These are phyloP conservation scores for Amesomyces nigricolor DNA, from an alignment of 2,329 filamentous ascomycete genomes.

Conservation along the genomic window DNA sequence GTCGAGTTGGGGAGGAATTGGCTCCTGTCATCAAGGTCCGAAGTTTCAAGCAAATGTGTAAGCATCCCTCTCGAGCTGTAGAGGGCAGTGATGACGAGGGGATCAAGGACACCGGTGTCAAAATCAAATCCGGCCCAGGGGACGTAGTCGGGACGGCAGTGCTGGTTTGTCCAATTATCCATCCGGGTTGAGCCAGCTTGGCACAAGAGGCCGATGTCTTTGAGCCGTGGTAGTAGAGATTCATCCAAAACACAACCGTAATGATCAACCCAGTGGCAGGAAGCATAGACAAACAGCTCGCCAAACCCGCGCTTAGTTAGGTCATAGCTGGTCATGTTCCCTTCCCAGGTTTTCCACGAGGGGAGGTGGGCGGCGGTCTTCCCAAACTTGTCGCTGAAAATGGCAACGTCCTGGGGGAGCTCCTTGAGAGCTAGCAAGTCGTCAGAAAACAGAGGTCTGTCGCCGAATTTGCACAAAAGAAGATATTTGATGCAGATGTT, in stretches of 20 bases:
- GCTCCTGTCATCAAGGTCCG: constrained; percentile 19
- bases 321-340: constrained; percentile 26
- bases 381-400: constrained; percentile 23
- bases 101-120: constrained; percentile 31
- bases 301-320: neutral
- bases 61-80: constrained; percentile 32
- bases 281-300: constrained; percentile 32
- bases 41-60: constrained; percentile 26
- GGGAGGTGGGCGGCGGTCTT: constrained; percentile 23
- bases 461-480: no score
- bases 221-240: constrained; percentile 19
- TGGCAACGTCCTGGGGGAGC: constrained; percentile 24
- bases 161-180: constrained; percentile 32
- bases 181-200: constrained; percentile 28
- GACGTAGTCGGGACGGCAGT: constrained; percentile 29
- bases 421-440: constrained; percentile 23
- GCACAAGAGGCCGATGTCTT: constrained; percentile 24
- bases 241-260: constrained; percentile 23
- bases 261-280: constrained; percentile 34
- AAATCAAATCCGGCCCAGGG: constrained; percentile 31
- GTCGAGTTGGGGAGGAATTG: constrained; percentile 14
- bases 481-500: no score
- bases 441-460: constrained; percentile 27
- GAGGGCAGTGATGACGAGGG: constrained; percentile 32
- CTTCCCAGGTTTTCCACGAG: constrained; percentile 31